Evolutionary conservation across 176 grass and related monocot species (phyloP), one percentile per base, ranked within the genome.

Genomic region (Dendrocalamus sinicus): DNA sequence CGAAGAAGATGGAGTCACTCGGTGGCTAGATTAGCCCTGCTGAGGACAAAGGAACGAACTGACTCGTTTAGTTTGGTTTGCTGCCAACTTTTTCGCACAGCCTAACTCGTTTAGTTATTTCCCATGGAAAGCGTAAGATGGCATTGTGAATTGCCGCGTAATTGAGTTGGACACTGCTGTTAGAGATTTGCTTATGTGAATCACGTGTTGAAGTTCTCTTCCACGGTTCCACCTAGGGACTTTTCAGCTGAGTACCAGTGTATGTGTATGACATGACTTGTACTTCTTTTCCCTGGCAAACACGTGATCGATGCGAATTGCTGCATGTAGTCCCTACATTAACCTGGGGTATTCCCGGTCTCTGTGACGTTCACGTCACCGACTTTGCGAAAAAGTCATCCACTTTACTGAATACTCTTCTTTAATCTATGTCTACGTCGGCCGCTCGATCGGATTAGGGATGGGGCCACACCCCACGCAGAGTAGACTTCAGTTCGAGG

Each of bases 1-100:
- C 61, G 95, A 95, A 81, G 96, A 98, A 51, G 96, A 98, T 13
- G 96, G 96, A 4, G 65, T 98, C 54, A 89, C 86, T 30, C 76
- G 96, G 81, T 98, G 93, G 90, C 73, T 98, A 23, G 89, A 94
- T 80, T 95, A 79, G 81, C 23, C 84, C 26, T 52, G 2, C 26
- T 43, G 67, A 9, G 48, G 61, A 22, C 22, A 22, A 45, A 73
- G 35, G 58, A 82, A 45, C 30, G 57, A 64, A 53, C 60, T 12
- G 51, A 72, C 46, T 82, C 23, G 16, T 12, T 81, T 79, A 66
- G 5, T 60, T 81, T 72, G 52, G 78, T 60, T 91, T 85, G 55
- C 67, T n/a, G 35, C 4, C 17, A 10, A 1, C n/a, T 67, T 41
- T 23, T 4, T 53, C 8, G 39, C 54, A 45, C 50, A 30, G 41